Base-by-base conservation (phyloP, 1,139 yeast genomes). In the Geotrichum klebahnii region DNA sequence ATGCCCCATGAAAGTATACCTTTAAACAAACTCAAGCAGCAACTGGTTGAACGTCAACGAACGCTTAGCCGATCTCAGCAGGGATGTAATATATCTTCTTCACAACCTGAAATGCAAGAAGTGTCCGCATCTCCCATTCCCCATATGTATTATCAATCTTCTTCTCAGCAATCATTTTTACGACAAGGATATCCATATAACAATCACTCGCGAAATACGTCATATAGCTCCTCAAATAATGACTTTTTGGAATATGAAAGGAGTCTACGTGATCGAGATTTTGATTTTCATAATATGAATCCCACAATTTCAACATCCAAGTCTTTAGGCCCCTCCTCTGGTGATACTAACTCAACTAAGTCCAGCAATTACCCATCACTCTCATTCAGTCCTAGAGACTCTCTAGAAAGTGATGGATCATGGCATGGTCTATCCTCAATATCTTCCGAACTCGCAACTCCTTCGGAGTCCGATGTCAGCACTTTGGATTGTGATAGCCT, bases 71-170 rank as follows among this genome's bases (percentile, higher is more conserved):
- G 19, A 12, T 32, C 35, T 32, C 35, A 10, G 5, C 35, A n/a
- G n/a, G n/a, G n/a, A n/a, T n/a, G n/a, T n/a, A n/a, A n/a, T 32
- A 32, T n/a, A 5, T 32, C 19, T 12, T 6, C 41, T 5, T 22
- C 41, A 37, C 41, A 37, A 12, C 42, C 42, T 3, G 42, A 38
- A 16, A 38, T 38, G 42, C 23, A 38, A 26, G 33, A 38, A 14
- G 5, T 38, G 4, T 38, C n/a, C n/a, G n/a, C 42, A 12, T 38
- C 42, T 3, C 42, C 42, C 5, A 26, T 38, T 14, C n/a, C 42
- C 23, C 32, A 26, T 12, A 38, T 38, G 42, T 38, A 4, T 16
- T 38, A 38, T 23, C 41, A 23, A 14, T 17, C 39, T 4, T 16
- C 16, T 10, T 23, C 28, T 22, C 41, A 37, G 17, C n/a, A n/a